A percentile compares a stretch with the other conserved stretches of the same genome.
Conservation (phyloP, 202 grass and related monocot species). For the Panicum hallii region DNA sequence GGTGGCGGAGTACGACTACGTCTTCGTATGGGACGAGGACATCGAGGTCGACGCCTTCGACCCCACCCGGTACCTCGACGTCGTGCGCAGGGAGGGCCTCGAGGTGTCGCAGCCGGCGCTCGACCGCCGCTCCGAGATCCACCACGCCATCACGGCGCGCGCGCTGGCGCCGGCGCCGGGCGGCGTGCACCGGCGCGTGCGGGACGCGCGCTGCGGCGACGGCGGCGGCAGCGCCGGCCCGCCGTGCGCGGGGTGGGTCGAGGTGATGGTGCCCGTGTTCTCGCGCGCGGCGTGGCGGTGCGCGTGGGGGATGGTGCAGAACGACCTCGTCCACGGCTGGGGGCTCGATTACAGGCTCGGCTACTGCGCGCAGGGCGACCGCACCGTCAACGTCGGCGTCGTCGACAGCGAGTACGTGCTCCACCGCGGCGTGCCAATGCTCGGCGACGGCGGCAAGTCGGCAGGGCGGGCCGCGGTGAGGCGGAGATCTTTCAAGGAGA, state of each 20-base stretch:
- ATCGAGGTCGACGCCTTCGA: slow-evolving; percentile 61
- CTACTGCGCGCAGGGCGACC: slow-evolving; percentile 77
- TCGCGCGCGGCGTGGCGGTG: slow-evolving; percentile 82
- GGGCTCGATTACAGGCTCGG: slow-evolving; percentile 91
- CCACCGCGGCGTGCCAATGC: slow-evolving; percentile 14
- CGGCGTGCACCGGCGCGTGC: slow-evolving; percentile 48
- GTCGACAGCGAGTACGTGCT: slow-evolving; percentile 66
- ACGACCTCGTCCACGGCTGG: slow-evolving; percentile 91
- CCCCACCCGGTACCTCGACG: slow-evolving; percentile 53
- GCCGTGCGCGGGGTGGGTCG: slow-evolving; percentile 93
- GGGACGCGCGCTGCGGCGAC: slow-evolving; percentile 27
- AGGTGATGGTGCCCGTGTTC: slow-evolving; percentile 98
- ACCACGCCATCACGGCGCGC: slow-evolving; percentile 62
- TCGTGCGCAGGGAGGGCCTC: slow-evolving; percentile 51
- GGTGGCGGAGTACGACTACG: slow-evolving; percentile 63
- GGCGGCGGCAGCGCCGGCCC: slow-evolving; percentile 38
- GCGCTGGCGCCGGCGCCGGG: neutral
- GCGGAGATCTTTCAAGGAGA: slow-evolving; percentile 50
- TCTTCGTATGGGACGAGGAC: slow-evolving; percentile 79
- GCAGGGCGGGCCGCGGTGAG: neutral
- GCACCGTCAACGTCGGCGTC: slow-evolving; percentile 52
- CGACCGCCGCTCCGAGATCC: slow-evolving; percentile 56
- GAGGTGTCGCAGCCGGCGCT: slow-evolving; percentile 72
- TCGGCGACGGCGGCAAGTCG: neutral
- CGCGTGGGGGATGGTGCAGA: slow-evolving; percentile 91